Evolutionary conservation across 805 yeast genomes (phyloP).

Genomic region (Spencermartinsiella europaea): DNA sequence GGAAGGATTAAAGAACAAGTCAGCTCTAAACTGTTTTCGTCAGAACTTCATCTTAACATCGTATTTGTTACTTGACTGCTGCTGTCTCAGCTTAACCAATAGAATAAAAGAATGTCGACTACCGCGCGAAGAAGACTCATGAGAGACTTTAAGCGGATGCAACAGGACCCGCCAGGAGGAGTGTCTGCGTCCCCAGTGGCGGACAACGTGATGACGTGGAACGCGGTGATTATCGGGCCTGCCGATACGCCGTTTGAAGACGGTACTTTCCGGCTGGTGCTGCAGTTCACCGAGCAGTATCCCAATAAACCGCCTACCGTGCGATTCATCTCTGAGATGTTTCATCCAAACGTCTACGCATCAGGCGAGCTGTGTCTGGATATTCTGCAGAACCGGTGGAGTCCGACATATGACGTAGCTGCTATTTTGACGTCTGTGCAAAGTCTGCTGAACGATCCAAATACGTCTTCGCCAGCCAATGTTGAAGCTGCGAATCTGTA

Average conservation of each 20-base stretch:
- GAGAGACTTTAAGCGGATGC: slow-evolving; percentile 98
- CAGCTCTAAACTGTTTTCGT: too few species aligned
- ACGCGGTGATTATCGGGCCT: slow-evolving; percentile 97
- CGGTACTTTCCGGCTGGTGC: slow-evolving; percentile 82
- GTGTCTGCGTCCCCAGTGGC: slow-evolving; percentile 96
- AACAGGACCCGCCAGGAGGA: slow-evolving; percentile 97
- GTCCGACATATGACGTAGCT: slow-evolving; percentile 96
- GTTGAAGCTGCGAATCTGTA: slow-evolving; percentile 96
- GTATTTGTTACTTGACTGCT: too few species aligned
- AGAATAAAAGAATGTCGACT: too few species aligned
- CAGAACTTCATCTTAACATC: too few species aligned
- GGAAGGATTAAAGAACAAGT: too few species aligned
- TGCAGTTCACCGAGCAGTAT: slow-evolving; percentile 93
- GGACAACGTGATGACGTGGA: slow-evolving; percentile 96
- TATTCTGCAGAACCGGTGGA: slow-evolving; percentile 95
- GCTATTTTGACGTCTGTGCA: slow-evolving; percentile 92
- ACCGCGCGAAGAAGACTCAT: slow-evolving; percentile 98
- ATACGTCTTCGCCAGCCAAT: slow-evolving; percentile 93
- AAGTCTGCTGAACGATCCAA: slow-evolving; percentile 84
- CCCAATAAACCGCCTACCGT: slow-evolving; percentile 97
- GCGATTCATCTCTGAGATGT: slow-evolving; percentile 88
- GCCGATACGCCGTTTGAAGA: slow-evolving; percentile 97
- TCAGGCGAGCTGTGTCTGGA: slow-evolving; percentile 94
- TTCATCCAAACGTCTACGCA: slow-evolving; percentile 96
- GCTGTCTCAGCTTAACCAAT: too few species aligned